phyloP scores from a whole-genome alignment of 225 moss, liverwort and hornwort species.

The Physcomitrium patens region DNA sequence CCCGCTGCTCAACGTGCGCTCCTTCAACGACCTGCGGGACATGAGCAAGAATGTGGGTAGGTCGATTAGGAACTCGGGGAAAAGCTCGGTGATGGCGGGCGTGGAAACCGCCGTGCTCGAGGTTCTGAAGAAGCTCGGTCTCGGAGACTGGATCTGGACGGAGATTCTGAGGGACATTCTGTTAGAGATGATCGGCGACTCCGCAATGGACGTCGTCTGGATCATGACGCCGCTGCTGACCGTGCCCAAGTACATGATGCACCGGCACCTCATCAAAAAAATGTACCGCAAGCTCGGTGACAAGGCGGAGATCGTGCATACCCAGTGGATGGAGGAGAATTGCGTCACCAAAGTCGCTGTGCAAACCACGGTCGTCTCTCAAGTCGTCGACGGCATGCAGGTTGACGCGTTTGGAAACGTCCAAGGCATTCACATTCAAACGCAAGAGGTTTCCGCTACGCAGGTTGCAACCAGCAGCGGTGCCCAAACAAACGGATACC shows the following conservation, averaged over 20 bases:
- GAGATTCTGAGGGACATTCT: conserved; percentile 46
- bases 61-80: conserved; percentile 37
- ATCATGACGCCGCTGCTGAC: conserved; percentile 46
- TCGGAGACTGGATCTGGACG: conserved; percentile 48
- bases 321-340: conserved; percentile 36
- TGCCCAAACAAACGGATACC: background rate
- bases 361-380: conserved; percentile 23
- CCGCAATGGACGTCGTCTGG: conserved; percentile 44
- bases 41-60: conserved; percentile 47
- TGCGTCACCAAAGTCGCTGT: conserved; percentile 16
- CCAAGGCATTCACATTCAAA: conserved; percentile 25
- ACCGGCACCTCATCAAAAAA: conserved; percentile 53
- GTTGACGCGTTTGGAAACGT: conserved; percentile 31
- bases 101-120: conserved; percentile 51
- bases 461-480: background rate
- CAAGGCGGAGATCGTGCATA: conserved; percentile 51
- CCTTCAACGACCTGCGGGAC: conserved; percentile 31
- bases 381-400: conserved; percentile 13
- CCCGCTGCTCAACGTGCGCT: conserved; percentile 49
- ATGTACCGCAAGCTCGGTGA: conserved; percentile 53
- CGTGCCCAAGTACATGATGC: conserved; percentile 52
- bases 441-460: conserved; percentile 17
- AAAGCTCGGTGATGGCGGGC: conserved; percentile 43
- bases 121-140: conserved; percentile 29
- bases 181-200: conserved; percentile 32